Conservation (phyloP, 2,329 filamentous ascomycete species). For the Ophiocordyceps polyrhachis-furcata region DNA sequence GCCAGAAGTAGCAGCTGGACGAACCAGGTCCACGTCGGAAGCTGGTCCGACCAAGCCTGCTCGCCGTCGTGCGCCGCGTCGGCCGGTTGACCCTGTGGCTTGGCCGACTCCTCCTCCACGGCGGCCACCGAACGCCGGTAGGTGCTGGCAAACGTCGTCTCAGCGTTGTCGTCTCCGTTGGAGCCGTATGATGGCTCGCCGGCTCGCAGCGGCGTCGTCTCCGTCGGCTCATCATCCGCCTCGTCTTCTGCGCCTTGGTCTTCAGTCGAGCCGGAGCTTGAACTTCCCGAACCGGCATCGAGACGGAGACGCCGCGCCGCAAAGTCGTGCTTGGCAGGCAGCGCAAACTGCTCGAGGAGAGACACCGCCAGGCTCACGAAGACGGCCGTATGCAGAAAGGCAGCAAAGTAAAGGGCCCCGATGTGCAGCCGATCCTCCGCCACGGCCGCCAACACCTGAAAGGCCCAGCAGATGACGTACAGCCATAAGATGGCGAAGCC, state of each 20-base stretch:
- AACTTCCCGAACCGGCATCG: slow-evolving; percentile 21
- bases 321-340: slow-evolving; percentile 55
- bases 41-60: slow-evolving; percentile 64
- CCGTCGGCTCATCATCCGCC: slow-evolving; percentile 23
- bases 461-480: slow-evolving; percentile 53
- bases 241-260: slow-evolving; percentile 5
- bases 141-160: slow-evolving; percentile 34
- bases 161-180: slow-evolving; percentile 17
- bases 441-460: slow-evolving; percentile 55
- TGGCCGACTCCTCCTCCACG: slow-evolving; percentile 8
- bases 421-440: slow-evolving; percentile 58
- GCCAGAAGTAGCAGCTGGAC: slow-evolving; percentile 67
- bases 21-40: slow-evolving; percentile 77
- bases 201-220: slow-evolving; percentile 33
- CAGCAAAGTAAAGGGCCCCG: slow-evolving; percentile 59
- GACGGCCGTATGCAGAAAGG: slow-evolving; percentile 60
- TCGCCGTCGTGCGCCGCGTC: slow-evolving; percentile 50
- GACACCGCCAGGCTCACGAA: slow-evolving; percentile 60
- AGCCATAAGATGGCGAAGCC: slow-evolving; percentile 72
- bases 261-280: slow-evolving; percentile 1
- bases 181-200: slow-evolving; percentile 15
- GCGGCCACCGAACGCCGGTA: slow-evolving; percentile 29
- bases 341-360: slow-evolving; percentile 61
- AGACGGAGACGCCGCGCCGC: slow-evolving; percentile 28
- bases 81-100: slow-evolving; percentile 6